Conservation (phyloP, 176 grass and related monocot genomes). For the Eremochloa ophiuroides region DNA sequence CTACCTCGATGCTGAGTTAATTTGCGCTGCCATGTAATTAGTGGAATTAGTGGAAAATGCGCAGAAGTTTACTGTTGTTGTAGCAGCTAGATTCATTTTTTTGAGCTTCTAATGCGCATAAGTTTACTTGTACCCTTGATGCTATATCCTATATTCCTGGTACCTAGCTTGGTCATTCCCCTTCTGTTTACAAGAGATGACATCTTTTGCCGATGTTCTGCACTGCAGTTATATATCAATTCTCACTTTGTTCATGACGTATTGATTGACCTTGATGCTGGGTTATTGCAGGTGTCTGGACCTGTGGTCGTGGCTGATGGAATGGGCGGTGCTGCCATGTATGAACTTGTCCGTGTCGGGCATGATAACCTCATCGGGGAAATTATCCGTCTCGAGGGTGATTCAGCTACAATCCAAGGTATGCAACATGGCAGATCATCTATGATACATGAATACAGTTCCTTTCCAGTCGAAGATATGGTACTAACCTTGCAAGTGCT, state of each 20-base stretch:
- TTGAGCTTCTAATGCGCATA: not conserved
- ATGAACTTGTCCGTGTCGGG: constrained; percentile 57
- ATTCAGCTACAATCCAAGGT: constrained; percentile 81
- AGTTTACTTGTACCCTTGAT: not conserved
- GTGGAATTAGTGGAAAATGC: not conserved
- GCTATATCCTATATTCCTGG: not conserved
- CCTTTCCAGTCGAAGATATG: not conserved
- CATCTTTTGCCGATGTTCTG: not conserved
- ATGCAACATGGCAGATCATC: not conserved
- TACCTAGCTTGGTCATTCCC: not conserved
- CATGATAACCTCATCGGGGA: constrained; percentile 52
- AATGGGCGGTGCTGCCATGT: constrained; percentile 75
- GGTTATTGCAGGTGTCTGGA: constrained; percentile 64
- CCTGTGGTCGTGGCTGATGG: constrained; percentile 93
- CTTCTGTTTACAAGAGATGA: not conserved
- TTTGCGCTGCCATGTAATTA: not conserved
- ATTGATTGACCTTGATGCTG: not conserved
- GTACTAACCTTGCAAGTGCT: not conserved
- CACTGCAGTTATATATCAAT: not conserved
- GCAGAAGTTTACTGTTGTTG: not conserved
- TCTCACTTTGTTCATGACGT: not conserved
- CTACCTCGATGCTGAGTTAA: not conserved
- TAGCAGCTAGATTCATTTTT: not conserved
- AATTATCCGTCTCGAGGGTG: constrained; percentile 54
- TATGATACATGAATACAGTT: not conserved